Evolutionary conservation across 805 yeast genomes (phyloP).

Genomic region (Cyberlindnera subsufficiens): DNA sequence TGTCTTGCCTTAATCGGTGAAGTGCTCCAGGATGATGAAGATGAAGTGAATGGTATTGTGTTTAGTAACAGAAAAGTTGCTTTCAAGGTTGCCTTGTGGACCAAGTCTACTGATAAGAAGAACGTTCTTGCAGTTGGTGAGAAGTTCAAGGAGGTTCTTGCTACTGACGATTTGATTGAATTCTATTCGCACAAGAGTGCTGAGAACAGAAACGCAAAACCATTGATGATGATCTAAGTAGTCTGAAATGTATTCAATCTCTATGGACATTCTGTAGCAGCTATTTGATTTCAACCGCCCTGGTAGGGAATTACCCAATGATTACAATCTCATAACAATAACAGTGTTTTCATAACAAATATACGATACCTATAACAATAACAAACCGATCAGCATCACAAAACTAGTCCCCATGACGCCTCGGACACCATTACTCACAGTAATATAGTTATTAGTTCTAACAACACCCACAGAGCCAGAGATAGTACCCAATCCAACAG

Average conservation of each 20-base stretch:
- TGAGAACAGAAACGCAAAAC: conserved; percentile 22
- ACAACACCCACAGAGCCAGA: conserved; percentile 64
- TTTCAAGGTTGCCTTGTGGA: conserved; percentile 89
- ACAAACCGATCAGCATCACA: conserved; percentile 13
- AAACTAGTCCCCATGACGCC: conserved; percentile 12
- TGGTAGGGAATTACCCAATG: no score
- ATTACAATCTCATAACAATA: not conserved
- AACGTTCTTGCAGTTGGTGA: conserved; percentile 75
- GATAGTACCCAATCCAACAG: conserved; percentile 73
- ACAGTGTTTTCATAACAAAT: not conserved
- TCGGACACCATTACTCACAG: conserved; percentile 22
- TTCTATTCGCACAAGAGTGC: conserved; percentile 53
- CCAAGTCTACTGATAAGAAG: conserved; percentile 62
- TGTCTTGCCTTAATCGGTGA: conserved; percentile 91
- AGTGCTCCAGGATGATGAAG: conserved; percentile 72
- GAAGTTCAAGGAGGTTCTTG: conserved; percentile 80
- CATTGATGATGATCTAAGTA: conserved; percentile 21
- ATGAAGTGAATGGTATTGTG: conserved; percentile 92
- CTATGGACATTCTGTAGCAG: not conserved
- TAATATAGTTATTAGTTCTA: conserved; percentile 37
- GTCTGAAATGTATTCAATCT: not conserved
- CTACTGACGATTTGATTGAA: conserved; percentile 74
- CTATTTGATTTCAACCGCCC: not conserved
- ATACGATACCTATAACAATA: conserved; percentile 9
- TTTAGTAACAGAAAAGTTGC: conserved; percentile 80